Conservation (phyloP, 2,329 filamentous ascomycete species). For the Fusarium coffeatum region DNA sequence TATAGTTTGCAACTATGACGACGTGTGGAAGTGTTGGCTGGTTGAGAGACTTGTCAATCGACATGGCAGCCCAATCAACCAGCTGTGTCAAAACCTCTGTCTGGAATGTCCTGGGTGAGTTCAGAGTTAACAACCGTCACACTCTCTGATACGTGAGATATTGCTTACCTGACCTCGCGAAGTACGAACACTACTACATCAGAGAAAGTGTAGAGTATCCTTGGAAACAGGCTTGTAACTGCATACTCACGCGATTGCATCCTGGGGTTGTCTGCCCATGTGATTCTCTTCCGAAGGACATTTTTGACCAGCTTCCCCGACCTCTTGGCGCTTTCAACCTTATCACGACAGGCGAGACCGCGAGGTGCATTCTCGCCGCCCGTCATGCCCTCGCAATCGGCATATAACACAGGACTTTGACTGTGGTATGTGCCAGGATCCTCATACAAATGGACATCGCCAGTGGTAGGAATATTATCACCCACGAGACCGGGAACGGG, state of each 20-base stretch:
- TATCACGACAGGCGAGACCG: background rate
- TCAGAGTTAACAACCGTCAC: background rate
- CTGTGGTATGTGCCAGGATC: background rate
- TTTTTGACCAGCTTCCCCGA: background rate
- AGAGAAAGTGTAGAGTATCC: background rate
- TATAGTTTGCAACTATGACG: background rate
- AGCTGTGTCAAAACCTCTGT: background rate
- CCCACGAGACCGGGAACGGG: background rate
- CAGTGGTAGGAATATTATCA: background rate
- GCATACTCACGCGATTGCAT: background rate
- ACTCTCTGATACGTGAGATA: too few species aligned
- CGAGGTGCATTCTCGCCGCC: background rate
- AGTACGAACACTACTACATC: background rate
- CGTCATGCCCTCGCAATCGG: background rate
- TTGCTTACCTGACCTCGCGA: background rate
- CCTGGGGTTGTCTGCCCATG: background rate
- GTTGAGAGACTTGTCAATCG: background rate
- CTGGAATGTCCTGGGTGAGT: background rate
- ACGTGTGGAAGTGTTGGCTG: background rate
- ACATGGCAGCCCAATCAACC: background rate
- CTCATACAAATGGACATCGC: background rate
- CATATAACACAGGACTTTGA: background rate
- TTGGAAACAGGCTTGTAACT: background rate
- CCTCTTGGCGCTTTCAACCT: background rate
- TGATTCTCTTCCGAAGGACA: background rate